Conservation (phyloP, 352 stramenopile genomes). For the Globisporangium lucens region DNA sequence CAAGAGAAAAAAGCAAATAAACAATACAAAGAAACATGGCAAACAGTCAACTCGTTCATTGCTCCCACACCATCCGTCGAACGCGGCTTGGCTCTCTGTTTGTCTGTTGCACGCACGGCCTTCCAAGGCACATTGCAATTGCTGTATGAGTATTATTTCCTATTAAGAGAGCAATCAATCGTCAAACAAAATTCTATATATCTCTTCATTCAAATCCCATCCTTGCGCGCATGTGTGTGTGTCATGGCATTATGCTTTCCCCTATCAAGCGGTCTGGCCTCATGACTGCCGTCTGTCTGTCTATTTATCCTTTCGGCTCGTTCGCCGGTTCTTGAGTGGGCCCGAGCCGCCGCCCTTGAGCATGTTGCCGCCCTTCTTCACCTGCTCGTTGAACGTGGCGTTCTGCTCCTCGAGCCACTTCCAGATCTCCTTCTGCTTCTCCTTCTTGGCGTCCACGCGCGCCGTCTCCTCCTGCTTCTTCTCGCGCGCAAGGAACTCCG, state of each 20-base stretch:
- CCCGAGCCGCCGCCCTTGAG: constrained; percentile 92
- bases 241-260: neutral
- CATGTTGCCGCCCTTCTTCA: constrained; percentile 93
- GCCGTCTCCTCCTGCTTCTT: constrained; percentile 87
- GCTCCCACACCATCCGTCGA: neutral
- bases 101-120: too few relatives aligned
- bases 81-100: neutral
- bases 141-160: too few relatives aligned
- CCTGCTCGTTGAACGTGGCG: constrained; percentile 97
- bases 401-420: constrained; percentile 96
- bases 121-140: too few relatives aligned
- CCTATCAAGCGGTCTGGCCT: neutral
- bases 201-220: constrained; percentile 8
- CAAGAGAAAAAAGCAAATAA: neutral
- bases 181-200: constrained; percentile 5
- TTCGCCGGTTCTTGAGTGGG: constrained; percentile 55
- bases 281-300: neutral
- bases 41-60: neutral
- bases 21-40: neutral
- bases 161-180: too few relatives aligned
- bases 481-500: constrained; percentile 92
- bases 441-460: constrained; percentile 74
- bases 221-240: neutral
- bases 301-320: constrained; percentile 43
- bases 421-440: constrained; percentile 95